Percentiles rank a stretch among this genome's conserved stretches.
phyloP scores from a whole-genome alignment of 2,329 filamentous ascomycete genomes.

The Meredithiella fracta region DNA sequence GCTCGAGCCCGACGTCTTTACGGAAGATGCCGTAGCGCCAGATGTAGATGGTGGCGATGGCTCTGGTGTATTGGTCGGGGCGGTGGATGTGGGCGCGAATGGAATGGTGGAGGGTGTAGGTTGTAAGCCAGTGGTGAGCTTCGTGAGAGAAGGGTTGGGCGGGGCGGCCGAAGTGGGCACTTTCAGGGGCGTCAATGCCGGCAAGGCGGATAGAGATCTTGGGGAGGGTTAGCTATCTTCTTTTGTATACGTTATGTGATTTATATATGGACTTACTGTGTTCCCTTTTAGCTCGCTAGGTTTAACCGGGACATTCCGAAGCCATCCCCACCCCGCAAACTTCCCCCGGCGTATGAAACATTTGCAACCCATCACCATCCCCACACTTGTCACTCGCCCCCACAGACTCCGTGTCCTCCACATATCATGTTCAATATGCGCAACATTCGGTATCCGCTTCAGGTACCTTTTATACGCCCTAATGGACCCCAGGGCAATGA shows the following conservation, averaged over 20 bases:
- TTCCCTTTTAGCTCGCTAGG: slow-evolving; percentile 55
- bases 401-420: slow-evolving; percentile 64
- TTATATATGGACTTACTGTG: slow-evolving; percentile 41
- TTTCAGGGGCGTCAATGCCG: slow-evolving; percentile 83
- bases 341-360: slow-evolving; percentile 88
- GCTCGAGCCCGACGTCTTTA: slow-evolving; percentile 72
- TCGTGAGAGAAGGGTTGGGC: slow-evolving; percentile 73
- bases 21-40: slow-evolving; percentile 50
- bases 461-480: slow-evolving; percentile 59
- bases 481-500: slow-evolving; percentile 24
- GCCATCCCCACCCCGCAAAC: slow-evolving; percentile 81
- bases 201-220: slow-evolving; percentile 81
- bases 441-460: slow-evolving; percentile 64
- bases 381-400: slow-evolving; percentile 79
- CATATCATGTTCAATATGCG: slow-evolving; percentile 56
- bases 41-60: slow-evolving; percentile 72
- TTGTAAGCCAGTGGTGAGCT: slow-evolving; percentile 63
- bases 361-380: slow-evolving; percentile 87
- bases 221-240: background rate
- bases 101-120: slow-evolving; percentile 51
- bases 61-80: slow-evolving; percentile 79
- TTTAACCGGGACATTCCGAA: slow-evolving; percentile 55
- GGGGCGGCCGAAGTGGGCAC: slow-evolving; percentile 77
- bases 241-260: background rate
- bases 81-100: slow-evolving; percentile 73